A percentile compares a stretch with the other conserved stretches of the same genome.
Evolutionary conservation across 1,284 basidiomycete species (phyloP).

Genomic region (Tylopilus orsonianus): DNA sequence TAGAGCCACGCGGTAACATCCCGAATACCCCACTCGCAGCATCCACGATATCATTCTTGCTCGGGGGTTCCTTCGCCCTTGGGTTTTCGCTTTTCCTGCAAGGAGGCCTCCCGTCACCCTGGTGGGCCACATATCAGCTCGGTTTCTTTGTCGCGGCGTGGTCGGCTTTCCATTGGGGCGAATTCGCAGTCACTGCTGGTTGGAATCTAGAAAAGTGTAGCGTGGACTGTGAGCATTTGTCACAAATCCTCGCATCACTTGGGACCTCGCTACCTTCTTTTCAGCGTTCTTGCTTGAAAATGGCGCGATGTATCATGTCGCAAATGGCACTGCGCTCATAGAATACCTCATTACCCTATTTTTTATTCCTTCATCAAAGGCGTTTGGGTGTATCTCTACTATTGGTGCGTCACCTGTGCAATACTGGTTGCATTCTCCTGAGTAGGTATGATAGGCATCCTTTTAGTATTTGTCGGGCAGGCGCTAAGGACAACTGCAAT

Average conservation of each 20-base stretch:
- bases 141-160: conserved; percentile 81
- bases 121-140: conserved; percentile 76
- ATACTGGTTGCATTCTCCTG: neutral
- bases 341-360: conserved; percentile 81
- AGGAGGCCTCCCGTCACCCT: conserved; percentile 46
- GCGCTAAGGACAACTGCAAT: conserved; percentile 84
- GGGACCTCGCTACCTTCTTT: conserved; percentile 1
- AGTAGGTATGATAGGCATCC: conserved; percentile 49
- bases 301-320: conserved; percentile 81
- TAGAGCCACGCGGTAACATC: conserved; percentile 56
- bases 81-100: conserved; percentile 50
- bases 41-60: conserved; percentile 70
- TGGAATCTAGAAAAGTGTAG: conserved; percentile 94
- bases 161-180: conserved; percentile 89
- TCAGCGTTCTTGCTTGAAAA: conserved; percentile 95
- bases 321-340: conserved; percentile 74
- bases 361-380: conserved; percentile 62
- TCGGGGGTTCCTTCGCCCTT: conserved; percentile 64
- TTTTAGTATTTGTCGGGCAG: conserved; percentile 73
- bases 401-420: conserved; percentile 47
- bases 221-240: conserved; percentile 81
- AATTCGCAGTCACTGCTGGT: conserved; percentile 93
- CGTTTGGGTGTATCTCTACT: conserved; percentile 50
- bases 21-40: conserved; percentile 83
- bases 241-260: neutral